A percentile compares a stretch with the other conserved stretches of the same genome.
Evolutionary conservation across 352 stramenopile species (phyloP).

Genomic region (Phytophthora agathidicida): DNA sequence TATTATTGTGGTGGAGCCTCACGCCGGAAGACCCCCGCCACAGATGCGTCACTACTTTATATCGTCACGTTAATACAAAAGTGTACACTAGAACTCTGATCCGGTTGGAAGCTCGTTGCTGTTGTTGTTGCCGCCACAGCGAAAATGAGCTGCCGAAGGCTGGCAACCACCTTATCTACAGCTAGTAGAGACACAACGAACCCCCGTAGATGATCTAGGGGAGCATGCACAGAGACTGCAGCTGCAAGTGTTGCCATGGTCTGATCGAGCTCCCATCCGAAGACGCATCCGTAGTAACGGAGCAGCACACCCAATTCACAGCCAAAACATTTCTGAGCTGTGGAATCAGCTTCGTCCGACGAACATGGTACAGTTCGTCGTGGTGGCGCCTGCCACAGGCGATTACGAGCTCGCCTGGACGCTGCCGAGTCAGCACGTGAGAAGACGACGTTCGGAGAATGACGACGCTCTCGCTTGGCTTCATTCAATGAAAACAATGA

Average conservation of each 20-base stretch:
- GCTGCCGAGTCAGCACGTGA: conserved; percentile 10
- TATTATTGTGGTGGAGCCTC: conserved; percentile 2
- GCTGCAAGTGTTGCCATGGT: neutral
- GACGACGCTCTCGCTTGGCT: conserved; percentile 1
- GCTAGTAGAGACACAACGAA: no score
- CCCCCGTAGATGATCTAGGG: no score
- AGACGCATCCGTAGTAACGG: neutral
- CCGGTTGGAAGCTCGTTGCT: neutral
- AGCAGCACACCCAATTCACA: neutral
- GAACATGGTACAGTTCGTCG: neutral
- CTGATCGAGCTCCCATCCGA: conserved; percentile 1
- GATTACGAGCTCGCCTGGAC: conserved; percentile 5
- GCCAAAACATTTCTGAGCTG: neutral
- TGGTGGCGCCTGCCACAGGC: neutral
- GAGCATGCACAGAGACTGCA: neutral
- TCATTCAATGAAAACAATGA: no score
- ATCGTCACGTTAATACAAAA: conserved; percentile 18
- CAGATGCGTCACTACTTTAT: neutral
- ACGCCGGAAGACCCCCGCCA: neutral
- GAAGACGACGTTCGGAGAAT: conserved; percentile 2
- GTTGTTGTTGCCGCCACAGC: conserved; percentile 2
- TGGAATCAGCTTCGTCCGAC: neutral
- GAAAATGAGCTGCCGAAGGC: no score
- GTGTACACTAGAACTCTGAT: conserved; percentile 20
- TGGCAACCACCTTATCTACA: no score